These are phyloP conservation scores for Penicillium macrosclerotiorum DNA, from an alignment of 495 filamentous ascomycete genomes.

Conservation along the genomic window DNA sequence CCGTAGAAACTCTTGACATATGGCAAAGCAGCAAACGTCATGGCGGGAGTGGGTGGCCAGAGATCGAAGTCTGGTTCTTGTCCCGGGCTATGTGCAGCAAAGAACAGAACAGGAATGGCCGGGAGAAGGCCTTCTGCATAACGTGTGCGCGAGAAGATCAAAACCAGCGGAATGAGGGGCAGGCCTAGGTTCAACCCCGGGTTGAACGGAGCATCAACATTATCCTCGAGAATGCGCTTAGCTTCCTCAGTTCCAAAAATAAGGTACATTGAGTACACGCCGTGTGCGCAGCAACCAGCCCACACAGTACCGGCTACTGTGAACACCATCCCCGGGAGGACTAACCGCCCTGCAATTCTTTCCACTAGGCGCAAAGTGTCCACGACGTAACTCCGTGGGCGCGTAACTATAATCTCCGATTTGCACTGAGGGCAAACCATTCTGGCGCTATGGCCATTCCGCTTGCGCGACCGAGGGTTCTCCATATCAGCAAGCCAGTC, in stretches of 20 bases:
- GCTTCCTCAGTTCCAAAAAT: conserved; percentile 64
- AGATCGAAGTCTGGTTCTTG: conserved; percentile 43
- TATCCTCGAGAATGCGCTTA: conserved; percentile 43
- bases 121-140: conserved; percentile 59
- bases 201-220: conserved; percentile 38
- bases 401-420: conserved; percentile 67
- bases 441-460: conserved; percentile 46
- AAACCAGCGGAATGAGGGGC: conserved; percentile 58
- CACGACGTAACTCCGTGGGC: conserved; percentile 67
- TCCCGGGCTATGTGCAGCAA: conserved; percentile 47
- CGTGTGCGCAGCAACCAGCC: conserved; percentile 56
- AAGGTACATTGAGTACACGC: conserved; percentile 57
- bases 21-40: conserved; percentile 67
- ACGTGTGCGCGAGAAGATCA: conserved; percentile 59
- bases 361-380: conserved; percentile 55
- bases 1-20: conserved; percentile 66
- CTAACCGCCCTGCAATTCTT: conserved; percentile 50
- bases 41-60: conserved; percentile 76
- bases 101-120: conserved; percentile 61
- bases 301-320: conserved; percentile 53
- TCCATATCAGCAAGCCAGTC: conserved; percentile 89
- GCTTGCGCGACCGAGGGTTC: conserved; percentile 51
- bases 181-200: conserved; percentile 51
- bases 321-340: conserved; percentile 58
- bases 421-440: conserved; percentile 89